Base-by-base conservation (phyloP, 768 basidiomycete species). In the Lactarius vividus region DNA sequence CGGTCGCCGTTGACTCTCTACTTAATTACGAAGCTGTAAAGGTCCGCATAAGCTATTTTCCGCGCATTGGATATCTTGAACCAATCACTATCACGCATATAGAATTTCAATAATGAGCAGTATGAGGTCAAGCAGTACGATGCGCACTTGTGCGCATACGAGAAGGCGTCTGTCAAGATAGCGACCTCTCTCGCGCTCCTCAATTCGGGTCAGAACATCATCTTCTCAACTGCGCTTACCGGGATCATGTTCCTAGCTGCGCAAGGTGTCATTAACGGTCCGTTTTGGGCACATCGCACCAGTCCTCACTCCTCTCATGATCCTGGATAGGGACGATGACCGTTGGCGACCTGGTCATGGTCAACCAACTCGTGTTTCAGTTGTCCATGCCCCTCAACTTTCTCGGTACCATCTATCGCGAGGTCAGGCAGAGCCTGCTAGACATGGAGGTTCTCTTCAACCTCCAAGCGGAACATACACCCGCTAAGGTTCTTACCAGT, bases 11-110 rank as follows among this genome's bases (percentile, higher is more conserved):
- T 3, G 97, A 99, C 74, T 93, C 96, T 0, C 79, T 99, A 53
- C 96, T 99, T 75, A 99, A 99, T 73, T 98, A 94, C 72, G 97
- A 99, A 74, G 97, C 97, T 3, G 97, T 99, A 72, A 99, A 98
- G 84, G 96, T 95, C 68, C 35, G 77, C 52, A 18, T 31, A 5
- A n/a, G 42, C 23, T 6, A 9, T 8, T 31, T 28, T n/a, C 33
- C 67, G 40, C 33, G 7, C 23, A 26, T 7, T 39, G 40, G 20
- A 35, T 18, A 16, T 39, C 61, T 33, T n/a, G n/a, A 13, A 59
- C 52, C 60, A 42, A 59, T 18, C 7, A 3, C 39, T n/a, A 44
- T 63, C 1, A 1, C n/a, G 20, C 8, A 7, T 67, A 54, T 75
- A 96, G 94, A 89, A 96, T 73, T 98, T 98, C 83, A 98, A 97